Base-by-base conservation (phyloP, 108 stramenopile species). In the Epipyxis sp. region DNA sequence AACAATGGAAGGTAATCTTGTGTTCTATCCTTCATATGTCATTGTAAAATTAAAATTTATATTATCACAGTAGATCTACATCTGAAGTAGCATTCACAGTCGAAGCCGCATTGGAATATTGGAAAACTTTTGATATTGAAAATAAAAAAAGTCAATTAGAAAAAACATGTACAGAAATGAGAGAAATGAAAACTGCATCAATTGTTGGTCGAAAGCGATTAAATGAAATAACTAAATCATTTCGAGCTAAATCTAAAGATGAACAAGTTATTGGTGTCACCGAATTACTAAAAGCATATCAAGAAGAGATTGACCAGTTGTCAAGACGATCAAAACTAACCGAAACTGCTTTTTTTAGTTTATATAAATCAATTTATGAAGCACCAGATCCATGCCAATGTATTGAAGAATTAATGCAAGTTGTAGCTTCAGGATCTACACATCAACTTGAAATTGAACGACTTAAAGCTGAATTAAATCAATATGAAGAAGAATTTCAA, bases 401-500 rank as follows among this genome's bases (percentile, higher is more conserved):
- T 0, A 80, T 84, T 42, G 81, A 81, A 37, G 0, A 40, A 25
- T 54, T 80, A 1, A 61, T 59, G 27, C 59, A 44, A 1, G 3
- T 27, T 46, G 25, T 57, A 25, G n/a, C 10, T 27, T n/a, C 10
- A 59, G 50, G 20, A 27, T 13, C 74, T 27, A 32, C 76, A 16
- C 80, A 59, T 25, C 27, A 77, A 59, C 40, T 83, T 41, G 84
- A 84, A 74, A 69, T 84, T 27, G 79, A 80, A 76, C 79, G 82
- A 65, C 77, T 84, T 1, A 77, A 79, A 57, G 34, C 69, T 27
- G 84, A 84, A 40, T 59, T 84, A 2, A 39, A 34, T 1, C 81
- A 84, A 58, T 84, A 84, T 79, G 84, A 84, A 58, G 58, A 76
- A 39, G 84, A 84, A 74, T 84, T 84, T 44, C 82, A 82, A 59